phyloP scores from a whole-genome alignment of 345 rosid genomes.

The Eucalyptus tenuipes region DNA sequence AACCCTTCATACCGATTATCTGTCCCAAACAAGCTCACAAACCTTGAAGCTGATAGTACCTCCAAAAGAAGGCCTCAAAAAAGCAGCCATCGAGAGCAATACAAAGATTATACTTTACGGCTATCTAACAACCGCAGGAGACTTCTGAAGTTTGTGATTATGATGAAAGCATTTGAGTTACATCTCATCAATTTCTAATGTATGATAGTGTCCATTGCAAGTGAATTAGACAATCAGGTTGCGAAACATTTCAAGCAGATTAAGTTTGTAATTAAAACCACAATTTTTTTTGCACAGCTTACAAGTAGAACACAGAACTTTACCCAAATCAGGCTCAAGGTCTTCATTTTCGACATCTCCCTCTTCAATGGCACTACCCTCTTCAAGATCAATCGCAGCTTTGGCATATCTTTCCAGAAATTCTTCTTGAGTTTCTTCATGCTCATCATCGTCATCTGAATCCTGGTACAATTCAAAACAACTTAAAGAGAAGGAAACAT shows the following conservation, averaged over 20 bases:
- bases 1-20: background rate
- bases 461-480: conserved; percentile 31
- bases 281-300: background rate
- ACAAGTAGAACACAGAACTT: background rate
- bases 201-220: background rate
- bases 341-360: conserved; percentile 64
- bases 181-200: background rate
- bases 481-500: background rate
- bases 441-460: conserved; percentile 52
- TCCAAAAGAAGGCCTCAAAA: background rate
- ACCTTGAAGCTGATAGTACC: background rate
- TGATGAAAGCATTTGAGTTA: background rate
- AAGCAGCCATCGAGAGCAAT: background rate
- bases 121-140: background rate
- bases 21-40: background rate
- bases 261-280: background rate
- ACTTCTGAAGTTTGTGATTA: background rate
- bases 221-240: background rate
- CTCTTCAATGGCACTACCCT: conserved; percentile 37
- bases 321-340: conserved; percentile 56
- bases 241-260: background rate
- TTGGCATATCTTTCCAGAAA: conserved; percentile 77
- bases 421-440: conserved; percentile 79
- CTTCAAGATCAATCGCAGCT: conserved; percentile 55
- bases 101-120: background rate